Percentiles rank a stretch among this genome's conserved stretches.
These are phyloP conservation scores for Fusarium transvaalense DNA, from an alignment of 2,329 filamentous ascomycete species.

Conservation along the genomic window DNA sequence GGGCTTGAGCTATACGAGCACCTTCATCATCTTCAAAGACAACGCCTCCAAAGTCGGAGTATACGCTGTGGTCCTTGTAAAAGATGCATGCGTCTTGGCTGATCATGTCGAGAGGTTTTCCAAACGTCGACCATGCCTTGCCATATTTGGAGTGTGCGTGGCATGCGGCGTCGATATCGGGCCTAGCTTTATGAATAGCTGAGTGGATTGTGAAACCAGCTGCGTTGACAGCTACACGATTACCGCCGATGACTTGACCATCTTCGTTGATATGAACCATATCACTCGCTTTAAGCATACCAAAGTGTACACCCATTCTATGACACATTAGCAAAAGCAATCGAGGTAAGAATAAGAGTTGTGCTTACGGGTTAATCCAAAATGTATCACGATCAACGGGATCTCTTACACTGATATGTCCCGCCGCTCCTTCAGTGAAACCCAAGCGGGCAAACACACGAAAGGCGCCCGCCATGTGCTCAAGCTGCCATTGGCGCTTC, in stretches of 20 bases:
- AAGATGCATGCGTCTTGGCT: slow-evolving; percentile 71
- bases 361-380: slow-evolving; percentile 71
- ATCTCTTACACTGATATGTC: slow-evolving; percentile 74
- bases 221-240: slow-evolving; percentile 66
- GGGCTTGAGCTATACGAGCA: slow-evolving; percentile 65
- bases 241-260: slow-evolving; percentile 71
- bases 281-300: slow-evolving; percentile 69
- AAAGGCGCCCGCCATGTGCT: slow-evolving; percentile 62
- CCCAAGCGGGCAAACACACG: slow-evolving; percentile 62
- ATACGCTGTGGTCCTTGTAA: slow-evolving; percentile 69
- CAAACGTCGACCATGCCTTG: slow-evolving; percentile 72
- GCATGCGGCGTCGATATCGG: slow-evolving; percentile 71
- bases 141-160: slow-evolving; percentile 71
- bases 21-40: slow-evolving; percentile 73
- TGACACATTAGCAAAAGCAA: background rate
- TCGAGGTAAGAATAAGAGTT: no score
- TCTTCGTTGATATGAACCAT: slow-evolving; percentile 72
- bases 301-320: slow-evolving; percentile 69
- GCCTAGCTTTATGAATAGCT: slow-evolving; percentile 69
- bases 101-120: slow-evolving; percentile 69
- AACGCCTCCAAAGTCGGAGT: slow-evolving; percentile 71
- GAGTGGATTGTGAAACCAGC: slow-evolving; percentile 74
- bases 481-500: slow-evolving; percentile 53
- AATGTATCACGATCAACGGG: slow-evolving; percentile 69
- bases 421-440: slow-evolving; percentile 71